Evolutionary conservation across 129 eudicot species (phyloP), one percentile per base, ranked within the genome.

Genomic region (Erigeron canadensis): DNA sequence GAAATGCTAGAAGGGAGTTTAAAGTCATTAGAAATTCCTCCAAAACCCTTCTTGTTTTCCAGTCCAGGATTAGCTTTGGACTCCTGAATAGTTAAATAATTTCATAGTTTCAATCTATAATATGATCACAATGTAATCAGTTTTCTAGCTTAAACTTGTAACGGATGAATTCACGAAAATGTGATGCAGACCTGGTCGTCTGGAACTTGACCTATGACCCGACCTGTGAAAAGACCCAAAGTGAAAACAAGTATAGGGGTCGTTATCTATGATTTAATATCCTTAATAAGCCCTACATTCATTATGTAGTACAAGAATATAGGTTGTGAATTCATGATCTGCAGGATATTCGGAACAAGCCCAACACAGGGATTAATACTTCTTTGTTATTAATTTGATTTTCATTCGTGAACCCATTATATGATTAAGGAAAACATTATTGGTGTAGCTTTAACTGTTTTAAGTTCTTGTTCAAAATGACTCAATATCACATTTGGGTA

Each of bases 1-100:
- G 85, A 84, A 40, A 84, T 84, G 88, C 37, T 80, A 34, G 85
- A 77, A 66, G 88, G 80, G 11, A 47, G 15, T 21, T 8, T 84
- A 12, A 53, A 65, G 23, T 57, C 50, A 0, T 8, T 84, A 17
- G 67, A 68, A 63, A 41, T 84, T 0, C 88, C 85, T 46, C 80
- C 87, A 5, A 76, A 61, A 45, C 82, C 84, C 23, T 40, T 47
- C 19, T 8, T 79, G 59, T 64, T 50, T 44, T 51, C 73, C 53
- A 78, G 78, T 10, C 6, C 61, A 48, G 48, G 74, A 50, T 46
- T 63, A 6, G n/a, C 0, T 7, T 28, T 0, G 34, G 2, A 28
- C 34, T 28, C 34, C 34, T 28, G 34, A 28, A 28, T 28, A 28
- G 34, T 28, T 28, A 28, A 28, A 28, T 0, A 23, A 28, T 28